A percentile compares a stretch with the other conserved stretches of the same genome.
Evolutionary conservation across 306 rosid species (phyloP).

Genomic region (Cucurbita moschata): DNA sequence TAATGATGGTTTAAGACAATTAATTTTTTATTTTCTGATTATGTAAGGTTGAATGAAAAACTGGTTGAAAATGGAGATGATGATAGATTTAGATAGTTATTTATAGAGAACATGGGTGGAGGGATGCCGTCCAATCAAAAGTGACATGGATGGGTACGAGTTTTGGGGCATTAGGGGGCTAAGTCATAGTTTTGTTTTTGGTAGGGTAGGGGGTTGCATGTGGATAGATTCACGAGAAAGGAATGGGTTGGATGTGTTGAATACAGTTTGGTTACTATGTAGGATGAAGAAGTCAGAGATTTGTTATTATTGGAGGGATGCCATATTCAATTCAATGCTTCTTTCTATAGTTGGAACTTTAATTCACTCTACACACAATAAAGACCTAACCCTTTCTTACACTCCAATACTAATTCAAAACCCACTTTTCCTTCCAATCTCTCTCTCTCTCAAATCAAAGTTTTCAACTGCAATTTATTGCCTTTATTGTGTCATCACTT

Average conservation of each 20-base stretch:
- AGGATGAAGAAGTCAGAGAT: background rate
- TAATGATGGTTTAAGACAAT: no score
- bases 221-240: conserved; percentile 1
- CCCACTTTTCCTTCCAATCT: background rate
- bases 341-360: background rate
- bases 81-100: no score
- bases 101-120: background rate
- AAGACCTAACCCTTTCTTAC: background rate
- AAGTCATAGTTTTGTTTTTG: background rate
- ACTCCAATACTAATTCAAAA: background rate
- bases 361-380: background rate
- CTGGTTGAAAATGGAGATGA: no score
- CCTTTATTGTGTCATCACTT: background rate
- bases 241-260: background rate
- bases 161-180: background rate
- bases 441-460: background rate
- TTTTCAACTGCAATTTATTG: conserved; percentile 1
- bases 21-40: no score
- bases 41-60: no score
- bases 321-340: background rate
- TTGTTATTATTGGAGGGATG: background rate
- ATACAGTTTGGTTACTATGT: background rate
- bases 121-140: background rate
- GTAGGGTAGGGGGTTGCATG: conserved; percentile 3
- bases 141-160: background rate